Percentiles rank a stretch among this genome's conserved stretches.
These are phyloP conservation scores for Aspergillus pseudoviridinutans DNA, from an alignment of 2,329 filamentous ascomycete genomes.

Conservation along the genomic window DNA sequence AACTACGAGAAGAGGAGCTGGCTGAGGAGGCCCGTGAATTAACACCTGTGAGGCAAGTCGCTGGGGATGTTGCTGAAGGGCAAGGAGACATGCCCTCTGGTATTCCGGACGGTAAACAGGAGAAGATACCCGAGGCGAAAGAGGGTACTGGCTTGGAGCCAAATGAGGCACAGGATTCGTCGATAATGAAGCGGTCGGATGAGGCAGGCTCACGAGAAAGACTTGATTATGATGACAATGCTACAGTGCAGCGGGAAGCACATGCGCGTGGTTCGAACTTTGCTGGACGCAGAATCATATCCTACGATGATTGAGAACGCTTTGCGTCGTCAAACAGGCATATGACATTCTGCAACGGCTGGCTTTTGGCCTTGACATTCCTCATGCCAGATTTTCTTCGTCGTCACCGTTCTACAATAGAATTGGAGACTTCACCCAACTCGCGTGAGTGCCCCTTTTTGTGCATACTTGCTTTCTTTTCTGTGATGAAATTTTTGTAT, in stretches of 20 bases:
- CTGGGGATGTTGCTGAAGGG: background rate
- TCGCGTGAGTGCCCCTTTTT: slow-evolving; percentile 12
- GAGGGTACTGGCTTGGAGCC: slow-evolving; percentile 18
- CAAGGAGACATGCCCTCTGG: background rate
- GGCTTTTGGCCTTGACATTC: background rate
- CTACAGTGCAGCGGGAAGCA: background rate
- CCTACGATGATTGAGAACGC: slow-evolving; percentile 32
- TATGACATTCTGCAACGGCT: background rate
- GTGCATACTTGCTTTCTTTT: slow-evolving; percentile 5
- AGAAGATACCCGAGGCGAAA: background rate
- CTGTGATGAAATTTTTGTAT: slow-evolving; percentile 85
- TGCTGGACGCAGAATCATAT: slow-evolving; percentile 31
- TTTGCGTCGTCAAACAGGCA: background rate
- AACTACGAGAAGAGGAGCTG: slow-evolving; percentile 31
- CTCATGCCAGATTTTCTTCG: background rate
- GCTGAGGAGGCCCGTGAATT: slow-evolving; percentile 14
- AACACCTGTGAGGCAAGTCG: background rate
- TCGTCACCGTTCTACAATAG: no score
- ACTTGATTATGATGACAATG: slow-evolving; percentile 39
- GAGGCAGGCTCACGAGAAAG: background rate
- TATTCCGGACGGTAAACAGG: background rate
- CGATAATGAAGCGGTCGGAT: background rate
- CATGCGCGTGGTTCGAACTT: slow-evolving; percentile 10
- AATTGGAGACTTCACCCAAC: background rate
- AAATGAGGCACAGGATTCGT: background rate